Conservation (phyloP, 768 basidiomycete genomes). For the Thelephora aurantiotincta region DNA sequence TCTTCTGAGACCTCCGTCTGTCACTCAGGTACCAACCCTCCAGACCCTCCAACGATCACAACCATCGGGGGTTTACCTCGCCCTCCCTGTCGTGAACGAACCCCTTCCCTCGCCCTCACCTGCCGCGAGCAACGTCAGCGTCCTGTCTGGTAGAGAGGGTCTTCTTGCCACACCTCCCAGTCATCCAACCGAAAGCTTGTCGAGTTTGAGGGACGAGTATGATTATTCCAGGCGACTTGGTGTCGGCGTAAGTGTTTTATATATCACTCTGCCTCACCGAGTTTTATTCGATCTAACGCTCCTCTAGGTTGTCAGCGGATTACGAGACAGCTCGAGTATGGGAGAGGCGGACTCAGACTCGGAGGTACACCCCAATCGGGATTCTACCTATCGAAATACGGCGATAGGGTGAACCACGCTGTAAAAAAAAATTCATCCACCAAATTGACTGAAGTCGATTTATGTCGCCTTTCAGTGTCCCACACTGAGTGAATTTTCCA, state of each 20-base stretch:
- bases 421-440: too few relatives aligned
- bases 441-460: too few relatives aligned
- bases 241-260: neutral
- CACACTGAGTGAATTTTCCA: too few relatives aligned
- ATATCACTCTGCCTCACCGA: neutral
- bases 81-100: neutral
- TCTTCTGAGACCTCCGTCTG: neutral
- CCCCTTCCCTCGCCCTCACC: neutral
- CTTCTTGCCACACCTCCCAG: neutral
- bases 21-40: neutral
- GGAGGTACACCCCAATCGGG: too few relatives aligned
- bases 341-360: neutral
- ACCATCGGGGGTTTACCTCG: neutral
- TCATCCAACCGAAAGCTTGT: neutral
- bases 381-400: too few relatives aligned
- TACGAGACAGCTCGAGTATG: neutral
- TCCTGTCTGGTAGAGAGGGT: neutral
- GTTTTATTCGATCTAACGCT: neutral
- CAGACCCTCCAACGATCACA: neutral
- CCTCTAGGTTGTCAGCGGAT: neutral
- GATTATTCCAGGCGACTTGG: neutral
- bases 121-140: neutral
- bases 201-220: neutral
- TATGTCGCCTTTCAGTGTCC: too few relatives aligned
- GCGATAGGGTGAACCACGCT: too few relatives aligned